A percentile compares a stretch with the other conserved stretches of the same genome.
Conservation (phyloP, 768 basidiomycete genomes). For the Pisolithus tinctorius region DNA sequence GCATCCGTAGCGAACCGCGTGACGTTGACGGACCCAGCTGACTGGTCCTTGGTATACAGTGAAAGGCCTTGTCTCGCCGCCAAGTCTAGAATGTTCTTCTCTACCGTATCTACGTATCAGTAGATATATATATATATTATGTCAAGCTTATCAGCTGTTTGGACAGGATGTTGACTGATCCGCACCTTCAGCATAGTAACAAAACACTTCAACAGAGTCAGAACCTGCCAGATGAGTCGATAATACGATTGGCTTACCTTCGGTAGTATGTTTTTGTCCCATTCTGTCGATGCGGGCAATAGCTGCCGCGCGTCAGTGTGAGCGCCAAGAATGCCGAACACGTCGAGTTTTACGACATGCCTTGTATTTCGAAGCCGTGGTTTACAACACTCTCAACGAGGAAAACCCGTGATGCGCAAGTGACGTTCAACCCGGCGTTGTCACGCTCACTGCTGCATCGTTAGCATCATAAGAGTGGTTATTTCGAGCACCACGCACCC, state of each 20-base stretch:
- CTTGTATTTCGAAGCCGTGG: conserved; percentile 85
- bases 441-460: conserved; percentile 59
- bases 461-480: neutral
- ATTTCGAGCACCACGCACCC: conserved; percentile 40
- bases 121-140: neutral
- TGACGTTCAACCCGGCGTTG: conserved; percentile 78
- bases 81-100: conserved; percentile 77
- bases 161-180: neutral
- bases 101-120: conserved; percentile 77
- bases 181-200: conserved; percentile 72
- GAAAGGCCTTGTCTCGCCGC: conserved; percentile 73
- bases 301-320: conserved; percentile 35
- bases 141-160: neutral
- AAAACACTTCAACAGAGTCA: conserved; percentile 46
- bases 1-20: conserved; percentile 47
- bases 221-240: neutral
- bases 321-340: neutral
- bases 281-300: conserved; percentile 88
- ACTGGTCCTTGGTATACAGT: conserved; percentile 69
- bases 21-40: conserved; percentile 59
- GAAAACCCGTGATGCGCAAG: conserved; percentile 73
- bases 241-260: conserved; percentile 42
- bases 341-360: conserved; percentile 25
- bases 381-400: conserved; percentile 81
- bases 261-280: conserved; percentile 70